Base-by-base conservation (phyloP, 139 green algal species). In the Parachlorella kessleri region DNA sequence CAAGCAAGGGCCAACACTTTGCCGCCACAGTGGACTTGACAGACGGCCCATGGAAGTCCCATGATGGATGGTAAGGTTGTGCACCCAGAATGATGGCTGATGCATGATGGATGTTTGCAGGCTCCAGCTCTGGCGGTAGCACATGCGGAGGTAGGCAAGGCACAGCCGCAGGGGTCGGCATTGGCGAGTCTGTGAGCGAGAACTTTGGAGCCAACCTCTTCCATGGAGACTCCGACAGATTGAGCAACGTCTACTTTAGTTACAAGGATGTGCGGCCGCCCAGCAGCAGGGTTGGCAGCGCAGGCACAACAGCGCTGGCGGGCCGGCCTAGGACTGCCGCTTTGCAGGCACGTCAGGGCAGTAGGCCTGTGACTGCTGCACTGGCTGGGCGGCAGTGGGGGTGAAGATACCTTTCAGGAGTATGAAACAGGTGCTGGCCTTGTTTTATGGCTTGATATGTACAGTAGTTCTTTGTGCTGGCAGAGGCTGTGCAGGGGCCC, bases 221-320 rank as follows among this genome's bases (percentile, higher is more conserved):
- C 40, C 74, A 79, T 32, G 74, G 74, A 59, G 42, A 54, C 7
- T 48, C 40, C 1, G 74, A 72, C 32, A 21, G 55, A 3, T 39
- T 79, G 30, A 23, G 59, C 3, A 54, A 79, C 28, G 64, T 79
- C 6, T 79, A 66, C 30, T 79, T 79, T 21, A 70, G 33, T 8
- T 70, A 72, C 39, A 59, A 59, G 48, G 48, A 59, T 14, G n/a
- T n/a, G n/a, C n/a, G n/a, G n/a, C n/a, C n/a, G n/a, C n/a, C n/a
- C n/a, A n/a, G n/a, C n/a, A n/a, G n/a, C n/a, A n/a, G n/a, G n/a
- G n/a, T n/a, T n/a, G n/a, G n/a, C n/a, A n/a, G n/a, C n/a, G n/a
- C n/a, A n/a, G n/a, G n/a, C n/a, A n/a, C n/a, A n/a, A n/a, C n/a
- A n/a, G n/a, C n/a, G 14, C 48, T 59, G 14, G 48, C 48, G 14